These are phyloP conservation scores for Neofusicoccum sp. DNA, from an alignment of 2,329 filamentous ascomycete species.

Conservation along the genomic window DNA sequence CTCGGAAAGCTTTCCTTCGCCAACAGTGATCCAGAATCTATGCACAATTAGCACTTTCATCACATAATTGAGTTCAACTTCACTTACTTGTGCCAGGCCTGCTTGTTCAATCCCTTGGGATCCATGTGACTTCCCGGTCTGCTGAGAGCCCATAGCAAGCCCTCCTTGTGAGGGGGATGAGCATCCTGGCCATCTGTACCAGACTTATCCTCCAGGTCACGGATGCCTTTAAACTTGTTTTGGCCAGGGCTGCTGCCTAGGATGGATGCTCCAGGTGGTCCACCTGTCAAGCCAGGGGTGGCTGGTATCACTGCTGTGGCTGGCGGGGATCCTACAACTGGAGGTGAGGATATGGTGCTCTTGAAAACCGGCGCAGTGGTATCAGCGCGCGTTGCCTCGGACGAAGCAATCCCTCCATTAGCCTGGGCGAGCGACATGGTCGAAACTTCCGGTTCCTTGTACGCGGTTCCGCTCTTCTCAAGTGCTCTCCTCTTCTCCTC, in stretches of 20 bases:
- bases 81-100: constrained; percentile 96
- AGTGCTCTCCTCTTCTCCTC: constrained; percentile 89
- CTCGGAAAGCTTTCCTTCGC: constrained; percentile 93
- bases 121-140: constrained; percentile 92
- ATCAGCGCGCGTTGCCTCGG: neutral
- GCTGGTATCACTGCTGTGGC: constrained; percentile 18
- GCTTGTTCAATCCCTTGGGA: constrained; percentile 91
- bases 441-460: constrained; percentile 30
- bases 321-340: constrained; percentile 20
- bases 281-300: constrained; percentile 24
- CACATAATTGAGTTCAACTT: neutral
- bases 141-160: constrained; percentile 90
- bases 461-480: constrained; percentile 73
- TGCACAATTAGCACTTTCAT: constrained; percentile 27
- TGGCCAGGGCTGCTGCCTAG: constrained; percentile 32
- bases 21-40: constrained; percentile 97
- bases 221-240: constrained; percentile 79
- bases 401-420: constrained; percentile 12
- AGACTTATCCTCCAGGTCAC: constrained; percentile 85
- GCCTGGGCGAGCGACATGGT: constrained; percentile 27
- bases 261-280: constrained; percentile 27
- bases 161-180: constrained; percentile 76
- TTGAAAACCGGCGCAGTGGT: constrained; percentile 35
- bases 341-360: constrained; percentile 33
- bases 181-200: constrained; percentile 45